Percentiles rank a stretch among this genome's conserved stretches.
phyloP scores from a whole-genome alignment of 2,329 filamentous ascomycete species.

The Cadophora sp. region DNA sequence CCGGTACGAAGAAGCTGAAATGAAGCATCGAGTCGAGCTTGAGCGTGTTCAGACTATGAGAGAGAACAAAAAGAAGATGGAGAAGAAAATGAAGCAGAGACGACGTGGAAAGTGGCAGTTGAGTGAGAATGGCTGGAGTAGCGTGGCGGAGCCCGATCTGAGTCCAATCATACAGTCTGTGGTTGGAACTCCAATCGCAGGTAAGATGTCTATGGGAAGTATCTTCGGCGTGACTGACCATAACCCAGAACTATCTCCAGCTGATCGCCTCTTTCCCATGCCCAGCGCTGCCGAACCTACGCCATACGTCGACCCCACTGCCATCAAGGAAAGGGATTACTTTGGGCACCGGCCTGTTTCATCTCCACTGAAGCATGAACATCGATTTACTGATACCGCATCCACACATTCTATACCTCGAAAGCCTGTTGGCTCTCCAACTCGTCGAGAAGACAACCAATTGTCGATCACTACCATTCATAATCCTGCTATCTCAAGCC shows the following conservation, averaged over 20 bases:
- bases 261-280: conserved; percentile 33
- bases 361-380: conserved; percentile 24
- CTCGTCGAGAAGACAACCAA: conserved; percentile 19
- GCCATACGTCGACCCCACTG: conserved; percentile 19
- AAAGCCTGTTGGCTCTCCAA: conserved; percentile 28
- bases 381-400: conserved; percentile 5
- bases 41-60: conserved; percentile 42
- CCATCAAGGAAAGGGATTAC: conserved; percentile 25
- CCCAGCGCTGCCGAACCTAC: conserved; percentile 26
- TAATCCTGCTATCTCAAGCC: conserved; percentile 5
- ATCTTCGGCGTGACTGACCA: neutral
- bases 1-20: conserved; percentile 45
- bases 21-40: conserved; percentile 45
- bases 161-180: conserved; percentile 34
- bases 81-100: conserved; percentile 50
- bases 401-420: conserved; percentile 19
- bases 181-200: conserved; percentile 25
- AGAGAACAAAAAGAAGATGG: conserved; percentile 50
- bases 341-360: conserved; percentile 26
- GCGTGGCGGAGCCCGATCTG: conserved; percentile 53
- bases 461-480: conserved; percentile 51
- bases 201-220: conserved; percentile 18
- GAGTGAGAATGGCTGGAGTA: conserved; percentile 37
- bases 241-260: conserved; percentile 25
- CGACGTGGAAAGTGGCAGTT: conserved; percentile 50